Percentiles rank a stretch among this genome's conserved stretches.
Evolutionary conservation across 2,329 filamentous ascomycete genomes (phyloP).

Genomic region (Ophiocordyceps sinensis): DNA sequence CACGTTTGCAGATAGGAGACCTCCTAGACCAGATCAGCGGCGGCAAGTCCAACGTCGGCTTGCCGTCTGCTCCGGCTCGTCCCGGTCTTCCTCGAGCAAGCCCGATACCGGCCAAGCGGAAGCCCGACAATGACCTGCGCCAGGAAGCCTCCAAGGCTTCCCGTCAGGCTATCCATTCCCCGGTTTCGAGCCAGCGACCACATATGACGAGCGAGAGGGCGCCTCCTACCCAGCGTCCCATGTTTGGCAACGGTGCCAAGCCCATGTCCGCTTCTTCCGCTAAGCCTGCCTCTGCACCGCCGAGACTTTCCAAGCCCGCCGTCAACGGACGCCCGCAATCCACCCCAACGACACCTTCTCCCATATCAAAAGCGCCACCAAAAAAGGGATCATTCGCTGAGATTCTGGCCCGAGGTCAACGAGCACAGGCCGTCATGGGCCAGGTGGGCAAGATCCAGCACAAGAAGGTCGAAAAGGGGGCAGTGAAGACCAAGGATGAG

Average conservation of each 20-base stretch:
- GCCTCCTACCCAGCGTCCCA: neutral
- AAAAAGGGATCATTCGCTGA: constrained; percentile 65
- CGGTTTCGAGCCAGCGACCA: constrained; percentile 3
- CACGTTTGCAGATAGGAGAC: constrained; percentile 16
- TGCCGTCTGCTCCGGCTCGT: constrained; percentile 17
- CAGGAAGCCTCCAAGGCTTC: constrained; percentile 26
- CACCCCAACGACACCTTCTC: constrained; percentile 22
- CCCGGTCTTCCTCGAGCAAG: constrained; percentile 11
- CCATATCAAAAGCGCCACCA: constrained; percentile 29
- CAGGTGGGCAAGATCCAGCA: constrained; percentile 60
- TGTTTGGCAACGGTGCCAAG: constrained; percentile 2
- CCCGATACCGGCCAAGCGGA: constrained; percentile 33
- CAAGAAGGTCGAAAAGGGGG: constrained; percentile 53
- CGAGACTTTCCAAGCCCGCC: constrained; percentile 7
- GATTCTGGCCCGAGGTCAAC: constrained; percentile 57
- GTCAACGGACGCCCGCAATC: constrained; percentile 10
- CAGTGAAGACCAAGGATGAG: constrained; percentile 37
- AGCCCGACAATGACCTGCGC: constrained; percentile 37
- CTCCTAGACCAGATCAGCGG: constrained; percentile 43
- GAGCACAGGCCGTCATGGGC: constrained; percentile 45
- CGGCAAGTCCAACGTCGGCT: constrained; percentile 25
- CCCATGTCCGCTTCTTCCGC: constrained; percentile 9
- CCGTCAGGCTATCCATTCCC: constrained; percentile 12
- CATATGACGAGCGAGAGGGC: neutral
- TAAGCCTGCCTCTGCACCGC: constrained; percentile 10